Evolutionary conservation across 164 flowering plant genomes (phyloP).

Genomic region (Kingdonia uniflora): DNA sequence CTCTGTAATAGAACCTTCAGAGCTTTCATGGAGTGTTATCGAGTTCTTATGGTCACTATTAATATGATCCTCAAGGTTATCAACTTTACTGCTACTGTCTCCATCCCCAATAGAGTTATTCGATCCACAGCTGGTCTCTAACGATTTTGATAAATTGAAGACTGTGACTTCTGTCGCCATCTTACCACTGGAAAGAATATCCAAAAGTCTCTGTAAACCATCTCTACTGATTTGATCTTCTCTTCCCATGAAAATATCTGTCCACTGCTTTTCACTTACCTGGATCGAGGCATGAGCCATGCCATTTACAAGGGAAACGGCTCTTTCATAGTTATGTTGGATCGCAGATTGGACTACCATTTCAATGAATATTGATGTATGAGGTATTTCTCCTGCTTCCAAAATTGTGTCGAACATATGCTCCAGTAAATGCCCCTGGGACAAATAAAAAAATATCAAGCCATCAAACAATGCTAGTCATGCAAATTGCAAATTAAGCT

Average conservation of each 20-base stretch:
- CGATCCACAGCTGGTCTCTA: constrained; percentile 34
- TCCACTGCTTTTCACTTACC: constrained; percentile 70
- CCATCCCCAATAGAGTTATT: neutral
- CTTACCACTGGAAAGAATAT: constrained; percentile 20
- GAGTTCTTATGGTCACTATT: neutral
- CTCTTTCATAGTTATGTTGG: constrained; percentile 39
- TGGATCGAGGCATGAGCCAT: constrained; percentile 67
- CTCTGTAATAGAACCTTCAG: constrained; percentile 3
- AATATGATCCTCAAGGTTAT: too few species aligned
- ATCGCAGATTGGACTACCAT: constrained; percentile 49
- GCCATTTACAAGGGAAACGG: constrained; percentile 35
- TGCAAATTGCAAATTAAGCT: too few species aligned
- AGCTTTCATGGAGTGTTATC: neutral
- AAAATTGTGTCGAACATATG: constrained; percentile 74
- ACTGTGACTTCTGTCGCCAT: constrained; percentile 36
- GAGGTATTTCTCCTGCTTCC: constrained; percentile 82
- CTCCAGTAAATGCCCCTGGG: constrained; percentile 68
- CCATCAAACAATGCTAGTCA: neutral
- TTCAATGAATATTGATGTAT: constrained; percentile 46
- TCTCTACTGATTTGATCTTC: constrained; percentile 28
- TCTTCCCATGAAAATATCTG: constrained; percentile 33
- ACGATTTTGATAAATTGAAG: constrained; percentile 38
- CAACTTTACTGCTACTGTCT: neutral
- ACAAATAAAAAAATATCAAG: constrained; percentile 9
- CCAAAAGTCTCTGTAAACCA: constrained; percentile 29